phyloP scores from a whole-genome alignment of 352 stramenopile genomes.

The Thalassiosira hispida region DNA sequence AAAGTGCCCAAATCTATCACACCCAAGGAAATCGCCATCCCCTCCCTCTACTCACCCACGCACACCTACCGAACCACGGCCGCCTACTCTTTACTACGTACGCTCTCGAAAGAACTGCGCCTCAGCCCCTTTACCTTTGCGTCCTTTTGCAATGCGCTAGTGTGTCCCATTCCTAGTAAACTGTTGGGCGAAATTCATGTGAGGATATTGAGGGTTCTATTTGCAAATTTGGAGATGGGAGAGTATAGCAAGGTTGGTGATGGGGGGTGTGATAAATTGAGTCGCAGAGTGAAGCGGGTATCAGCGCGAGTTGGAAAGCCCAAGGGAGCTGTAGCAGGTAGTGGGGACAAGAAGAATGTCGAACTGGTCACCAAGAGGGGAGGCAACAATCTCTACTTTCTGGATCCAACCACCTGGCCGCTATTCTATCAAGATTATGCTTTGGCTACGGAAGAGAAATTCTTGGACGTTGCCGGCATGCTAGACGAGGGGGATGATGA shows the following conservation, averaged over 20 bases:
- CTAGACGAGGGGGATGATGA: conserved; percentile 27
- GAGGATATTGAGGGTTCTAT: conserved; percentile 63
- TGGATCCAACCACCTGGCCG: conserved; percentile 79
- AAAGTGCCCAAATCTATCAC: conserved; percentile 10
- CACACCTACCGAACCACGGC: conserved; percentile 67
- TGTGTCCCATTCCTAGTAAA: conserved; percentile 65
- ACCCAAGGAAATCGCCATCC: conserved; percentile 45
- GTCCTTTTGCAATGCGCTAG: conserved; percentile 69
- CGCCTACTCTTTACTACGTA: conserved; percentile 74
- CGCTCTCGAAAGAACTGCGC: conserved; percentile 66
- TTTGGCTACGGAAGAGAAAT: conserved; percentile 69
- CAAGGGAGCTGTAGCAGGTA: not conserved
- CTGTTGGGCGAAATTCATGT: conserved; percentile 80
- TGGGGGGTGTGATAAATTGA: not conserved
- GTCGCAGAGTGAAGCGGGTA: not conserved
- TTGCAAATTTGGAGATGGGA: conserved; percentile 37
- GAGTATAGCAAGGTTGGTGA: conserved; percentile 43
- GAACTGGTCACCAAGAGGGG: conserved; percentile 53
- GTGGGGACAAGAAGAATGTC: conserved; percentile 23
- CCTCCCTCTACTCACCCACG: conserved; percentile 51
- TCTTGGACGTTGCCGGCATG: conserved; percentile 31
- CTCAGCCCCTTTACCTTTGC: conserved; percentile 77
- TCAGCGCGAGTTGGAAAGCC: not conserved
- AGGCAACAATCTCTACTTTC: conserved; percentile 79
- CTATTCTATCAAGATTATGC: conserved; percentile 84